Evolutionary conservation across 169 alveolate genomes (phyloP).

Genomic region (Perkinsus olseni): DNA sequence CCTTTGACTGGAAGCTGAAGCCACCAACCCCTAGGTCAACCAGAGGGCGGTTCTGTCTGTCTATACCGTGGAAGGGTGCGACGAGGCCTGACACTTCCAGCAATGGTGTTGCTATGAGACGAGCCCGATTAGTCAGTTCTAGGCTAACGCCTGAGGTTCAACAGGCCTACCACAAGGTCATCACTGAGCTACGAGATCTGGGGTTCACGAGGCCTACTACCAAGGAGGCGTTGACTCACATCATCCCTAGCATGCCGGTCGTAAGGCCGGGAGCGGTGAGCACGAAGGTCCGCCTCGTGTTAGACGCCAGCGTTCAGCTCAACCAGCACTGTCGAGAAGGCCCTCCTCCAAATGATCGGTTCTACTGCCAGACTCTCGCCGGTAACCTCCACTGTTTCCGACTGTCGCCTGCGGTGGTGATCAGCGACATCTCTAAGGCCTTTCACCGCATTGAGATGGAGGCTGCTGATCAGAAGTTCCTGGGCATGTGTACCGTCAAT

Average conservation of each 20-base stretch:
- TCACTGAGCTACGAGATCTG: background rate
- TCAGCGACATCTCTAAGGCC: background rate
- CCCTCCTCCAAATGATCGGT: background rate
- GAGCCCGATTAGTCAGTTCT: background rate
- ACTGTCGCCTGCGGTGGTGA: background rate
- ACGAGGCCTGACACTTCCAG: background rate
- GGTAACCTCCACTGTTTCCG: background rate
- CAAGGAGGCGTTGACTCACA: background rate
- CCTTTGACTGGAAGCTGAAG: background rate
- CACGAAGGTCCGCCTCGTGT: background rate
- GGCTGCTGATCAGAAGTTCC: background rate
- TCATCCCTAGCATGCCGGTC: background rate
- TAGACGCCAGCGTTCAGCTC: background rate
- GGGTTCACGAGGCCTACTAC: background rate
- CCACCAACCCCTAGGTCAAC: background rate
- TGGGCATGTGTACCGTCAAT: background rate
- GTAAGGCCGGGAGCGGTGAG: background rate
- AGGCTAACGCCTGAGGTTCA: background rate
- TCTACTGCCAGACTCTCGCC: background rate
- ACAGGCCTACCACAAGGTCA: background rate
- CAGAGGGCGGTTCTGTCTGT: background rate
- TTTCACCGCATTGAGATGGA: background rate
- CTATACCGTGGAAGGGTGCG: background rate
- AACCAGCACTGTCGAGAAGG: background rate
- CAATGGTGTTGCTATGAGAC: background rate